phyloP scores from a whole-genome alignment of 805 yeast species.

The Wickerhamomyces alni region DNA sequence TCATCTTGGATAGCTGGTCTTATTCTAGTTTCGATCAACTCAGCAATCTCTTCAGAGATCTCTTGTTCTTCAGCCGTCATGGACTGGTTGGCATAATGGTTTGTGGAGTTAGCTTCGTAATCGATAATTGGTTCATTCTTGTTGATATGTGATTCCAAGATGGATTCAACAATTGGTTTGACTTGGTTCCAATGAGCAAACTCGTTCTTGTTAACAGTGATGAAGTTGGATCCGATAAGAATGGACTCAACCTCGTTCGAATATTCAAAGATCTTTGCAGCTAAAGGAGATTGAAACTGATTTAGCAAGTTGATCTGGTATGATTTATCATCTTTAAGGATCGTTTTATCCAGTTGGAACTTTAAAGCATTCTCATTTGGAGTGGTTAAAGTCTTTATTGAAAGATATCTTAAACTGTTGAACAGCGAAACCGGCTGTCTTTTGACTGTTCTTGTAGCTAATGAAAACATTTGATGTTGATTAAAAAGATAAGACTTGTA shows the following conservation, averaged over 20 bases:
- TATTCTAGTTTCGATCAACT: constrained; percentile 86
- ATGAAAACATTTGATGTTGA: neutral
- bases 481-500: neutral
- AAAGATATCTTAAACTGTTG: constrained; percentile 10
- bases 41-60: constrained; percentile 83
- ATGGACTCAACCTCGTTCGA: constrained; percentile 60
- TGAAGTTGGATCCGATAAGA: constrained; percentile 68
- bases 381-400: constrained; percentile 47
- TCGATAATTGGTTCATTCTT: constrained; percentile 27
- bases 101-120: constrained; percentile 3
- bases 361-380: constrained; percentile 76
- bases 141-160: constrained; percentile 31
- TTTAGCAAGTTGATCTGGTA: constrained; percentile 18
- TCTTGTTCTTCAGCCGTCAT: constrained; percentile 65
- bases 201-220: constrained; percentile 66
- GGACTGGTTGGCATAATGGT: constrained; percentile 1
- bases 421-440: neutral
- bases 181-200: constrained; percentile 67
- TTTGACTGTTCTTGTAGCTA: constrained; percentile 4
- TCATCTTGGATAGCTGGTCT: constrained; percentile 98
- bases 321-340: constrained; percentile 22
- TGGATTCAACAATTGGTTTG: constrained; percentile 52
- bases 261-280: constrained; percentile 46
- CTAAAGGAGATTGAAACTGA: constrained; percentile 51
- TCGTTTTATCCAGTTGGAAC: constrained; percentile 38